phyloP scores from a whole-genome alignment of 192 early-diverging fungal species.

The Phycomyces nitens region DNA sequence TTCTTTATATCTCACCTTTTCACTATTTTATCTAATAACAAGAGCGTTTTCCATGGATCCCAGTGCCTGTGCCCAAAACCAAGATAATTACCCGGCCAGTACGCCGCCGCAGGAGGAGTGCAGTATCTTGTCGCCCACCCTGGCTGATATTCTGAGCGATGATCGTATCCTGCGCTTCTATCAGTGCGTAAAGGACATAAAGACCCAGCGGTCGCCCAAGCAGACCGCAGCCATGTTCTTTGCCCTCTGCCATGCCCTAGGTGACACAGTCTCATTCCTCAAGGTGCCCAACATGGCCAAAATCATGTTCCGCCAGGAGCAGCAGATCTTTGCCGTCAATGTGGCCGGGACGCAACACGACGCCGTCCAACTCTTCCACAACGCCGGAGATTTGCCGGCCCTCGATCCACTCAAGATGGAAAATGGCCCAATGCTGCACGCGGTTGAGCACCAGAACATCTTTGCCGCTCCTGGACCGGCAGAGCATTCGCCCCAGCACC shows the following conservation, averaged over 20 bases:
- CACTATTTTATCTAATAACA: no score
- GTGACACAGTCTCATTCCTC: constrained; percentile 28
- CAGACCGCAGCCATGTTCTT: constrained; percentile 35
- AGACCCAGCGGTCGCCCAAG: constrained; percentile 20
- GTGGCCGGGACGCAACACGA: constrained; percentile 29
- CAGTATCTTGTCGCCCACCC: constrained; percentile 26
- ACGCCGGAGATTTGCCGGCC: not conserved
- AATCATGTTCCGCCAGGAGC: constrained; percentile 34
- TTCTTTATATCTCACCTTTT: no score
- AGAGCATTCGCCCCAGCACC: constrained; percentile 10
- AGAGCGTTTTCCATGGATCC: not conserved
- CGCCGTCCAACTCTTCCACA: constrained; percentile 18
- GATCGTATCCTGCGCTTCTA: constrained; percentile 29
- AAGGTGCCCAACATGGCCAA: constrained; percentile 34
- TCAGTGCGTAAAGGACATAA: constrained; percentile 38
- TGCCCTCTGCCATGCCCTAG: constrained; percentile 31
- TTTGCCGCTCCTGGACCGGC: not conserved
- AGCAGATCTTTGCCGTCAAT: constrained; percentile 34
- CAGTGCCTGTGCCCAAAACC: not conserved
- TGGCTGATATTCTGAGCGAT: constrained; percentile 33
- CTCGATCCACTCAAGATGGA: not conserved
- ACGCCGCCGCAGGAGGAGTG: constrained; percentile 12
- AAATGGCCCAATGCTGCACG: not conserved
- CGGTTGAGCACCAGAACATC: not conserved
- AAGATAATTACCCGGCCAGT: not conserved